Evolutionary conservation across 306 rosid genomes (phyloP).

Genomic region (Sesbania bispinosa): DNA sequence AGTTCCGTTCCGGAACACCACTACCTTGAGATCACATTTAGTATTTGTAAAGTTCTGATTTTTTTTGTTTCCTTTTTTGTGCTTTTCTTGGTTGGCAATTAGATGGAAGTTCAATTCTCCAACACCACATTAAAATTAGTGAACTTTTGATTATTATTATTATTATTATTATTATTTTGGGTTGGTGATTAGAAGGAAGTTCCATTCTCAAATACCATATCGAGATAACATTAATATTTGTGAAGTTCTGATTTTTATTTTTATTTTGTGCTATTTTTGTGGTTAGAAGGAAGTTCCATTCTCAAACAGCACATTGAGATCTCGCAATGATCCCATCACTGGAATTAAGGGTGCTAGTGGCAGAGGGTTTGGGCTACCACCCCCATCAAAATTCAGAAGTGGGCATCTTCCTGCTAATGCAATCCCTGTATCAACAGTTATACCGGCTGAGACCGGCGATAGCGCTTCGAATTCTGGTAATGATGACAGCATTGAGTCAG

Average conservation of each 20-base stretch:
- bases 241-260: slow-evolving; percentile 2
- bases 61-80: neutral
- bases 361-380: slow-evolving; percentile 79
- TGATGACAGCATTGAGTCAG: slow-evolving; percentile 59
- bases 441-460: slow-evolving; percentile 37
- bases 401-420: slow-evolving; percentile 78
- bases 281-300: slow-evolving; percentile 56
- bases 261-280: neutral
- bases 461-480: slow-evolving; percentile 70
- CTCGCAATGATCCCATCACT: slow-evolving; percentile 56
- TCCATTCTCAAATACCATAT: slow-evolving; percentile 22
- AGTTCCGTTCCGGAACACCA: slow-evolving; percentile 22
- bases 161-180: neutral
- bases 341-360: slow-evolving; percentile 46
- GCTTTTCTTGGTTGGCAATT: slow-evolving; percentile 8
- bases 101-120: slow-evolving; percentile 44
- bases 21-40: slow-evolving; percentile 34
- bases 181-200: slow-evolving; percentile 44
- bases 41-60: neutral
- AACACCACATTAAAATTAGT: neutral
- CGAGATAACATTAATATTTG: slow-evolving; percentile 23
- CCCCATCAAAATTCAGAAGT: slow-evolving; percentile 82
- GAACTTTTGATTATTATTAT: neutral
- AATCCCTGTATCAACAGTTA: slow-evolving; percentile 44
- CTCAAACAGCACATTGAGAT: slow-evolving; percentile 44